Percentiles rank a stretch among this genome's conserved stretches.
Conservation (phyloP, 257 asterid species). For the Solanum infundibuliforme region DNA sequence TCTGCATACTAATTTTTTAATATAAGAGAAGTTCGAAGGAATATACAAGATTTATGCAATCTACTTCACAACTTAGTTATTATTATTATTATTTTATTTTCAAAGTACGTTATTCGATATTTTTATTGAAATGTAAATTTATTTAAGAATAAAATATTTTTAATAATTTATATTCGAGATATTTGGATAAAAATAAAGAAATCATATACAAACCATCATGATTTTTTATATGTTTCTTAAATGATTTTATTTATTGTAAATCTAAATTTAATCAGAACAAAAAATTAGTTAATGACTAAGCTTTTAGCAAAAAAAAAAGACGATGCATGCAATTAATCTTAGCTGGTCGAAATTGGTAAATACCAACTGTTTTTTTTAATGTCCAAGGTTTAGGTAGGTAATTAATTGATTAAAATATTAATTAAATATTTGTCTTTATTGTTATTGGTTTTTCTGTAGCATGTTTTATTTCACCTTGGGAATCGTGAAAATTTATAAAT, state of each 20-base stretch:
- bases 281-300: not conserved
- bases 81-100: not conserved
- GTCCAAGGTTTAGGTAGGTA: not conserved
- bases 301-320: no score
- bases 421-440: not conserved
- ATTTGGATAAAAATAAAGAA: not conserved
- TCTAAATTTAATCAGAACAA: not conserved
- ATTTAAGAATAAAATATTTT: not conserved
- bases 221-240: not conserved
- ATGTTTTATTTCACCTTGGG: not conserved
- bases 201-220: not conserved
- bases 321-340: not conserved
- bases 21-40: not conserved
- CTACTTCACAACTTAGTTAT: not conserved
- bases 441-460: not conserved
- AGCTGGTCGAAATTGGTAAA: not conserved
- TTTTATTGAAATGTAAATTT: not conserved
- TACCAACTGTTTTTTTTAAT: not conserved
- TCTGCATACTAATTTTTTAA: not conserved
- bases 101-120: no score
- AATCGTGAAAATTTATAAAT: not conserved
- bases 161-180: fast-evolving
- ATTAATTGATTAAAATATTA: not conserved
- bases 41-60: not conserved
- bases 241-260: not conserved